Base-by-base conservation (phyloP, 2,329 filamentous ascomycete genomes). In the Verticillium albo-atrum region DNA sequence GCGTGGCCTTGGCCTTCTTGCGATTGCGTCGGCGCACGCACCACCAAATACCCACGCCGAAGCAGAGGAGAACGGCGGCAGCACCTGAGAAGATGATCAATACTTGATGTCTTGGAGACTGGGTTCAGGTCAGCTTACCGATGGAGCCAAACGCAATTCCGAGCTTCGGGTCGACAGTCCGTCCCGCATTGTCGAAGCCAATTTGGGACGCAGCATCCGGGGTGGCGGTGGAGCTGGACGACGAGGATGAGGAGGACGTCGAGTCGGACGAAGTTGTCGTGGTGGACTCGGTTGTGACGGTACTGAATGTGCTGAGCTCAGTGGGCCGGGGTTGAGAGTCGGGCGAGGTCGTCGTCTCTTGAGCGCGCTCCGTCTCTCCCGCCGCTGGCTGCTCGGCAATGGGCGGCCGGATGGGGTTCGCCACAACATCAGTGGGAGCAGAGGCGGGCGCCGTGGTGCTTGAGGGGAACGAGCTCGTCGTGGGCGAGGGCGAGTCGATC, bases 111-210 rank as follows among this genome's bases (percentile, higher is more conserved):
- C 17, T 14, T n/a, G 3, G n/a, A 6, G n/a, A 37, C 15, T 4
- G 1, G 15, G 3, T 6, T 17, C 9, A 1, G 12, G 2, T 3
- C 4, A 27, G 60, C 60, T 17, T 54, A 63, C 62, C 60, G 35
- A 63, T 62, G 0, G 60, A 58, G 6, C 62, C 62, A 26, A 63
- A 63, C 4, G 60, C 62, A 14, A 63, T 63, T 15, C 58, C 62
- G 6, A 59, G 58, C 2, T 56, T 61, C 30, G 62, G 62, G 56
- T 58, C 52, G 3, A 62, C 58, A 4, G 10, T 12, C 20, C 56
- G 56, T 20, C 56, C 58, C 2, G 35, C 50, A 20, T 55, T 27
- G 5, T 58, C 62, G 0, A 62, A 47, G 4, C 60, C 62, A 10
- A n/a, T 30, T 6, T 63, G 56, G 27, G 28, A 55, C 12, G 56